Base-by-base conservation (phyloP, 2,329 filamentous ascomycete species). In the Monosporascus sp. region DNA sequence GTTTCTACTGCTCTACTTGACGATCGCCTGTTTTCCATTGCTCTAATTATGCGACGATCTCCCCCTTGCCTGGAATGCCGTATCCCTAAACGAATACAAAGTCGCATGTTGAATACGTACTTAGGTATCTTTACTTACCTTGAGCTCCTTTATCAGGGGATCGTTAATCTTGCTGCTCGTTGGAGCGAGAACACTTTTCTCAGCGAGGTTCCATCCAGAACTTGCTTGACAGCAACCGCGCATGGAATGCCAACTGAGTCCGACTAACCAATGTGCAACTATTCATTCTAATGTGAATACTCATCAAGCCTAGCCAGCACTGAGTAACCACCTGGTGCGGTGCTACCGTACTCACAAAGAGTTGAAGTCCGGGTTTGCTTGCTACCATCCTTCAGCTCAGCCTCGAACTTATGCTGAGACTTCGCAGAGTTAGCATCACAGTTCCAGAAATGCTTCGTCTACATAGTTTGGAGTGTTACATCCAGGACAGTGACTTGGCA, bases 331-430 rank as follows among this genome's bases (percentile, higher is more conserved):
- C 83, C 62, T 54, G 88, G 86, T 65, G 84, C 86, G 27, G 58
- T 40, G 22, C 35, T 45, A 68, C 91, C 92, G 71, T 96, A 94
- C 69, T 95, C 91, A 68, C 78, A 80, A 17, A 97, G 82, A 1
- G 91, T 96, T 43, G 86, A 90, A 24, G 89, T 92, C 58, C 86
- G 79, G 45, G 85, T 91, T 76, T 95, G 84, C 70, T 81, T 83
- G 68, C 74, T 82, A 64, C 91, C 91, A 68, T 95, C 88, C 73
- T 86, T 85, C 73, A 87, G 78, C 78, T 94, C 88, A 61, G 96
- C 89, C 69, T 86, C 86, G 70, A 96, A 96, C 75, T 84, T 87
- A 77, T 91, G 88, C 75, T 91, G 87, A 89, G 78, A 17, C 27
- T n/a, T 47, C 17, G 11, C 16, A 14, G 51, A 5, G 27, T 46